Base-by-base conservation (phyloP, 768 basidiomycete species). In the Boletus eberwhitei region DNA sequence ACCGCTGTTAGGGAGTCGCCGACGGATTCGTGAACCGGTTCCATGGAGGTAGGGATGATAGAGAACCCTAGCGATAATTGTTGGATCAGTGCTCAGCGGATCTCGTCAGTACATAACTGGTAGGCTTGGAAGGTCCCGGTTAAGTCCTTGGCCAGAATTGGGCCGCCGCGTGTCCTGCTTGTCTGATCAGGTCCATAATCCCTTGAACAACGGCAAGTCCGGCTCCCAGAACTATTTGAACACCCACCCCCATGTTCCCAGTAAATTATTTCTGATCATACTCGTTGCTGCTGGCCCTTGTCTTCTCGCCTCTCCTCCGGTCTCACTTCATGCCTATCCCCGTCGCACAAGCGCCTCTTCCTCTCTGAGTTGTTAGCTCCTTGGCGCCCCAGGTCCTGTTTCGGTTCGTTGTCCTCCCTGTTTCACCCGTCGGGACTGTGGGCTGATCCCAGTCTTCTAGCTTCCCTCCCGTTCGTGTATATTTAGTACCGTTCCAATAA, bases 401-500 rank as follows among this genome's bases (percentile, higher is more conserved):
- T 35, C 54, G 17, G 60, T 62, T 39, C 40, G 55, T 59, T 47
- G 35, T 32, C 39, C 8, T 24, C 46, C 7, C 41, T 42, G 12
- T 47, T 26, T 35, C 55, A 1, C 31, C 53, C 26, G 1, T 13
- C 8, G 4, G 11, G 14, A 17, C n/a, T n/a, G 16, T 22, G 21
- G 29, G 7, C 47, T 47, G 44, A 53, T 59, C 58, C 8, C 48
- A 34, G 11, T 31, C 40, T 12, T 29, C 55, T 41, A 71, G 67
- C n/a, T 58, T 57, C 60, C 38, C 53, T 61, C 52, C 50, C 54
- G 13, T 60, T 58, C 60, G 57, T 64, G 69, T 71, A 73, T 71
- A 72, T 73, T 73, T 72, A 73, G 67, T 65, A 57, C 26, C 57
- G 31, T 67, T 64, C 60, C 70, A 53, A 70, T 71, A 71, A 72